Base-by-base conservation (phyloP, 441 rosid species). In the Rhodomyrtus psidioides region DNA sequence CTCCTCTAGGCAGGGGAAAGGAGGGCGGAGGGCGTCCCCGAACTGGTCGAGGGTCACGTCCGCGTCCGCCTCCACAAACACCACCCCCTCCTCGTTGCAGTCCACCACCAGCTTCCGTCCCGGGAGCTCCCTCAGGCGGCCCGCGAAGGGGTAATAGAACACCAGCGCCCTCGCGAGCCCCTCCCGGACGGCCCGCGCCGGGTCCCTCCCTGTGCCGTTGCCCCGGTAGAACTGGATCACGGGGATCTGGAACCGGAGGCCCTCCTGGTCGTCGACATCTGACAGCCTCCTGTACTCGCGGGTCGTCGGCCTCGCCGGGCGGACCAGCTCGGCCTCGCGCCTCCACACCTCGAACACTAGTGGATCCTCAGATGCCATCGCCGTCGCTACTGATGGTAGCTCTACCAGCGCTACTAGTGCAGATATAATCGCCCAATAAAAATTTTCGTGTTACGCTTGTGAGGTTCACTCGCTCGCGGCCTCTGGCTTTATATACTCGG, bases 1-100 rank as follows among this genome's bases (percentile, higher is more conserved):
- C 83, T 85, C 86, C 86, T 85, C 86, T 39, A 85, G 82, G 83
- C 86, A 74, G 30, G 86, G 83, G 83, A 85, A 75, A 17, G 86
- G 86, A 39, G 86, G 86, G 83, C 75, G 55, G 70, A 85, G 86
- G 53, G 42, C 17, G 59, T 75, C 62, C 65, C 86, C 86, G 62
- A 85, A 85, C 86, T 75, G 62, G 4, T 85, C 83, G 26, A 85
- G 83, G 34, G 82, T 76, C 62, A 85, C 53, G 26, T 85, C 83
- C 12, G 53, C 70, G 12, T 85, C 86, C 26, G 86, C 86, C 70
- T 75, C 86, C 26, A 85, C 46, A 70, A 85, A 85, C 83, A 85
- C 0, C 62, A 42, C 70, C 15, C 82, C 86, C 39, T 85, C 86
- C 24, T 58, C 86, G 62, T 56, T 85, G 34, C 86, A 85, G 82